Evolutionary conservation across 2,329 filamentous ascomycete genomes (phyloP).

Genomic region (Arachnomyces sp.): DNA sequence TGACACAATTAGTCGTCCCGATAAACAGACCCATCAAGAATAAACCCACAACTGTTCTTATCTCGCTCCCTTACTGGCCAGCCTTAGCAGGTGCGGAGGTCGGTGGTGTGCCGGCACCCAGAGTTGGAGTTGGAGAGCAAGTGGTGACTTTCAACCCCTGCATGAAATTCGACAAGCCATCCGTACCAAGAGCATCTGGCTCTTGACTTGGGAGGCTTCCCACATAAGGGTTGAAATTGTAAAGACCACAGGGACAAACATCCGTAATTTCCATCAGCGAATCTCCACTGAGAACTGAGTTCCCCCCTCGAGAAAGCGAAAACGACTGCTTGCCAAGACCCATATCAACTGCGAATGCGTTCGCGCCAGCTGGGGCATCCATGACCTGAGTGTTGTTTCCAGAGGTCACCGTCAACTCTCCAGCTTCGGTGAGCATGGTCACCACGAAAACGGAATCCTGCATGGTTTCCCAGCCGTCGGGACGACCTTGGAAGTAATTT

Average conservation of each 20-base stretch:
- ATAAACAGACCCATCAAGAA: no score
- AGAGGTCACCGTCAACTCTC: conserved; percentile 39
- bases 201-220: conserved; percentile 37
- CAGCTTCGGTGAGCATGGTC: conserved; percentile 42
- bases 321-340: conserved; percentile 43
- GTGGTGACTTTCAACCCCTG: no score
- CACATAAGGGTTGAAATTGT: conserved; percentile 53
- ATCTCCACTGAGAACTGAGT: conserved; percentile 39
- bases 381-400: conserved; percentile 39
- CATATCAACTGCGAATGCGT: conserved; percentile 41
- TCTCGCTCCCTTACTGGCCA: no score
- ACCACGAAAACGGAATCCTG: conserved; percentile 47
- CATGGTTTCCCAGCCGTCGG: conserved; percentile 45
- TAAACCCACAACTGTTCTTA: no score
- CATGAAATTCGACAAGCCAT: no score
- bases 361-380: conserved; percentile 41
- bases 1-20: no score
- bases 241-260: conserved; percentile 46
- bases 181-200: no score
- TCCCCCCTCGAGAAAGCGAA: conserved; percentile 34
- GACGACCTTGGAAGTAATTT: conserved; percentile 47
- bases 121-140: no score
- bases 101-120: no score
- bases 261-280: conserved; percentile 45
- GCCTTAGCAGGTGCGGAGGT: no score